Conservation (phyloP, 73 alveolate genomes). For the Paramecium sexaurelia region DNA sequence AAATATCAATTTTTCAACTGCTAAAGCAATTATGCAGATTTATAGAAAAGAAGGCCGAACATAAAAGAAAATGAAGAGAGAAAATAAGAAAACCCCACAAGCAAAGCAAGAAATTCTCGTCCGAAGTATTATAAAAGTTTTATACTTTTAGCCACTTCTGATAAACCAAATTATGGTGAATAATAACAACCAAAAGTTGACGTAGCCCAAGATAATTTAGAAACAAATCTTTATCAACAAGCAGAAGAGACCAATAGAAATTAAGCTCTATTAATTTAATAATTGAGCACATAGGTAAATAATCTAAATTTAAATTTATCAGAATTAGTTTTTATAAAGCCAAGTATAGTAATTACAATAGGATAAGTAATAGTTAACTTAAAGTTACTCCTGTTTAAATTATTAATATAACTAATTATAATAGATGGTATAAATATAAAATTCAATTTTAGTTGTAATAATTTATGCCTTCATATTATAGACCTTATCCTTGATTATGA, state of each 20-base stretch:
- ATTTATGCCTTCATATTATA: not conserved
- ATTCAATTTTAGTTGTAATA: not conserved
- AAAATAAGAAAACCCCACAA: not conserved
- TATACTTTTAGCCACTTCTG: not conserved
- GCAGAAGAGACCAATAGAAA: slow-evolving; percentile 12
- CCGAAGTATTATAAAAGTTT: not conserved
- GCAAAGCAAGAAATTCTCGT: not conserved
- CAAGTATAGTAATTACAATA: not conserved
- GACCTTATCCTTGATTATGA: not conserved
- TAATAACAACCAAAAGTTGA: not conserved
- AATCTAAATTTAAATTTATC: not conserved
- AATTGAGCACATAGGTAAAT: not conserved
- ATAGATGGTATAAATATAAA: not conserved
- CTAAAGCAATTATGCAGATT: slow-evolving; percentile 54
- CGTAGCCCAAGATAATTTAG: not conserved
- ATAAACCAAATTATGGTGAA: not conserved
- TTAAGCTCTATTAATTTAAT: not conserved
- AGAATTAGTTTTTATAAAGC: not conserved
- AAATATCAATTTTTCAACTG: slow-evolving; percentile 49
- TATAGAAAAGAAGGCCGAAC: slow-evolving; percentile 34
- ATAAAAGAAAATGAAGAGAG: not conserved
- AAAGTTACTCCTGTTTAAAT: not conserved
- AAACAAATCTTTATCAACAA: slow-evolving; percentile 24
- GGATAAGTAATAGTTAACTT: not conserved
- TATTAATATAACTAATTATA: not conserved